These are phyloP conservation scores for Aspergillus fumigatus DNA, from an alignment of 2,329 filamentous ascomycete species.

Conservation along the genomic window DNA sequence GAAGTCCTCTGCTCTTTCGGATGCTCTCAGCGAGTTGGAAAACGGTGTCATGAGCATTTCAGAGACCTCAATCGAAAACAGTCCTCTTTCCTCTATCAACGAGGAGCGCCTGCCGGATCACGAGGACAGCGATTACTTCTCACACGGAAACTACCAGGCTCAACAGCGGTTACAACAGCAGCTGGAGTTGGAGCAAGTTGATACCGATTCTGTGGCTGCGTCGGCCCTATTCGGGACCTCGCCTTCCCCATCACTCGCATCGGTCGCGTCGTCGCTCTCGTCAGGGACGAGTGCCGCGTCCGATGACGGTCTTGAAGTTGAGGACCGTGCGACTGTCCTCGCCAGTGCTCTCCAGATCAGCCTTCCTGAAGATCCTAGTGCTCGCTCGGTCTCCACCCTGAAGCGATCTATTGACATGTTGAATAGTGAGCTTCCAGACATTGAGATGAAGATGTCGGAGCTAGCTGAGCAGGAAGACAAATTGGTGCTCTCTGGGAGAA, in stretches of 20 bases:
- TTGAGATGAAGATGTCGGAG: conserved; percentile 35
- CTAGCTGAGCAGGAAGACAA: conserved; percentile 38
- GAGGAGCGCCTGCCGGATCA: conserved; percentile 26
- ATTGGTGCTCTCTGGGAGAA: conserved; percentile 35
- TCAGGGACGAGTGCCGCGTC: conserved; percentile 37
- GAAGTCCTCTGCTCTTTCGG: conserved; percentile 33
- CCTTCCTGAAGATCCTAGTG: conserved; percentile 25
- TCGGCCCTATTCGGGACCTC: conserved; percentile 38
- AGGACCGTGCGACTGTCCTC: conserved; percentile 17
- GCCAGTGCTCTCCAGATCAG: conserved; percentile 27
- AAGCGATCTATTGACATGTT: conserved; percentile 40
- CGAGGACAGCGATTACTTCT: conserved; percentile 34
- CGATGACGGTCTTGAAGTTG: conserved; percentile 27
- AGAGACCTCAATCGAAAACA: conserved; percentile 29
- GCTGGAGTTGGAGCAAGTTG: conserved; percentile 18
- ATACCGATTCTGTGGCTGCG: conserved; percentile 31
- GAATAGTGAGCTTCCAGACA: conserved; percentile 32
- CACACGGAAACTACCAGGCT: conserved; percentile 21
- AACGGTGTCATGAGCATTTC: conserved; percentile 25
- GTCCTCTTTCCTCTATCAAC: conserved; percentile 27
- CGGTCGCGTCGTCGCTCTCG: conserved; percentile 39
- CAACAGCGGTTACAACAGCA: conserved; percentile 17
- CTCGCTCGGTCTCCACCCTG: conserved; percentile 27
- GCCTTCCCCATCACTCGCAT: conserved; percentile 39
- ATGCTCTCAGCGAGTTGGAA: conserved; percentile 40